Evolutionary conservation across 2,329 filamentous ascomycete genomes (phyloP), one percentile per base, ranked within the genome.

Genomic region (Esteya vermicola): DNA sequence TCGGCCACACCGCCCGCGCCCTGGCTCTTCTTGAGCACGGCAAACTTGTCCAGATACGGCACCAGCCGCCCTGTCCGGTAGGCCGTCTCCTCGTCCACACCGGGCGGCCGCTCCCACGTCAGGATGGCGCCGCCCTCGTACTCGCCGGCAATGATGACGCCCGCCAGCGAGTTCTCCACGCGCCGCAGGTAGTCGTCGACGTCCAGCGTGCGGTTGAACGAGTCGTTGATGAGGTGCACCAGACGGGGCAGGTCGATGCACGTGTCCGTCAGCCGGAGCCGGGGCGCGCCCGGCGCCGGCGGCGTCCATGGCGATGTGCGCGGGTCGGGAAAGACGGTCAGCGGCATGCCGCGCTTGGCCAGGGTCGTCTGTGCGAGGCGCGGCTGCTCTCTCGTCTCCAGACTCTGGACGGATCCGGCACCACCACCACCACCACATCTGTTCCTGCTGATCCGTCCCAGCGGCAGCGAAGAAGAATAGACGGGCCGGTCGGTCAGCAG

Each of bases 11-110:
- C 89, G 2, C 85, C 85, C 0, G 83, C 84, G 0, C 91, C 91
- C 57, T 98, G 91, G 12, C 80, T 82, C 44, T 77, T 80, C 49
- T 83, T 89, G 14, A 94, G 67, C 1, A 98, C 91, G 1, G 91
- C 91, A 54, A 98, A 96, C 57, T 98, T 98, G 60, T 98, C 91
- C 23, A 98, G 70, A 55, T 98, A 98, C 0, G 91, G 91, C 0
- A 98, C 83, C 48, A 85, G 72, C 9, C 82, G 72, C 1, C 68
- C 68, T 27, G 68, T 67, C 16, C 65, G 60, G 42, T 71, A 62
- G 43, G 57, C 70, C 53, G 52, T 66, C 57, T 75, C 67, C 38
- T 75, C 69, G 33, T 63, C 60, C 18, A 75, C 60, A 0, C 67
- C 74, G 1, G 65, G 70, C 12, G 48, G 85, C 25, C 69, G 69